Percentiles rank a stretch among this genome's conserved stretches.
phyloP scores from a whole-genome alignment of 345 rosid genomes.

The Lagerstroemia speciosa region DNA sequence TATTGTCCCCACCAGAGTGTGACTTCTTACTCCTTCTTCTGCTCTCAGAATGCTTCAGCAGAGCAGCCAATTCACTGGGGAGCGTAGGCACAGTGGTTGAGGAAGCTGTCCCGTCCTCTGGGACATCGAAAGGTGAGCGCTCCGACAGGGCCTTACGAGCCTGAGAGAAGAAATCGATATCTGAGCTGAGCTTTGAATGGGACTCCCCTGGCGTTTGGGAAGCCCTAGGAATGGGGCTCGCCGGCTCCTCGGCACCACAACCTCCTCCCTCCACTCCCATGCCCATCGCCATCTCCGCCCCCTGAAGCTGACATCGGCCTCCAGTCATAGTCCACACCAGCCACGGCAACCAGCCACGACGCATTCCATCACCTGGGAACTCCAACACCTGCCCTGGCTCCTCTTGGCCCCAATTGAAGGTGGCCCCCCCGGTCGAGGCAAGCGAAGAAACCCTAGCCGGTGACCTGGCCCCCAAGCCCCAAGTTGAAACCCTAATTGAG shows the following conservation, averaged over 20 bases:
- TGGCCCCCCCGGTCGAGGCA: neutral
- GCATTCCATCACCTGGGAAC: conserved; percentile 38
- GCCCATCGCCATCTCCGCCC: conserved; percentile 70
- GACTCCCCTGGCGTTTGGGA: conserved; percentile 17
- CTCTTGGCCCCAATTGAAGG: conserved; percentile 8
- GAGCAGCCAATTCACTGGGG: conserved; percentile 55
- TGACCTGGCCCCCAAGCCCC: conserved; percentile 4
- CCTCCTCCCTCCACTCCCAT: conserved; percentile 79
- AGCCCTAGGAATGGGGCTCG: conserved; percentile 37
- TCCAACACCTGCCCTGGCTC: conserved; percentile 5
- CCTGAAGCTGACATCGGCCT: conserved; percentile 51
- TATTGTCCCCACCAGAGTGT: conserved; percentile 38
- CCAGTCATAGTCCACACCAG: conserved; percentile 52
- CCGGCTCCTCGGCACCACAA: conserved; percentile 71
- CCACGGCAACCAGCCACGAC: conserved; percentile 28
- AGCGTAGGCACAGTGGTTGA: conserved; percentile 30
- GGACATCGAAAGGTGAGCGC: conserved; percentile 66
- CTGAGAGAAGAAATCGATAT: conserved; percentile 57
- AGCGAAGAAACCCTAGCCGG: neutral
- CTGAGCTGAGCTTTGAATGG: conserved; percentile 6
- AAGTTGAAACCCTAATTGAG: conserved; percentile 39
- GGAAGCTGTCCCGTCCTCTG: conserved; percentile 44
- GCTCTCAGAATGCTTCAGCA: conserved; percentile 61
- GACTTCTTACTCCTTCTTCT: conserved; percentile 77
- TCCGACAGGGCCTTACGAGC: conserved; percentile 64